phyloP scores from a whole-genome alignment of 2,329 filamentous ascomycete genomes.

The Pseudomassariella vexata region DNA sequence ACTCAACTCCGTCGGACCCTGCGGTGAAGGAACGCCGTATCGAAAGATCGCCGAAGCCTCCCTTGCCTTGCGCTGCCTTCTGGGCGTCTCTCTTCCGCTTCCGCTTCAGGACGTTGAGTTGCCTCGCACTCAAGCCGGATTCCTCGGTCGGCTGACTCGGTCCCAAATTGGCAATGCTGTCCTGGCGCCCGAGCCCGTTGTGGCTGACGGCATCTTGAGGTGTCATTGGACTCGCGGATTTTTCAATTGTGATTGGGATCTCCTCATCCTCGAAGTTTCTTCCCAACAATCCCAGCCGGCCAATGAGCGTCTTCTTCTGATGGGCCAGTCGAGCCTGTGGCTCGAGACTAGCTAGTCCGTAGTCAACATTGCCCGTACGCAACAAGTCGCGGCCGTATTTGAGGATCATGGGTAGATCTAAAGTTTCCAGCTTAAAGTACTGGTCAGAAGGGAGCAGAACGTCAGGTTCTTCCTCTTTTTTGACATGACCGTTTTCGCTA shows the following conservation, averaged over 20 bases:
- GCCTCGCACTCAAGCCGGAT: constrained; percentile 76
- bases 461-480: constrained; percentile 57
- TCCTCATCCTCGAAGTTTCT: constrained; percentile 82
- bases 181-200: constrained; percentile 29
- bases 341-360: constrained; percentile 73
- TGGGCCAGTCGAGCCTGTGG: constrained; percentile 75
- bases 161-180: constrained; percentile 26
- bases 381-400: constrained; percentile 79
- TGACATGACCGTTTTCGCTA: constrained; percentile 39
- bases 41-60: constrained; percentile 82
- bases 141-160: constrained; percentile 51
- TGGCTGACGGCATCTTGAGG: constrained; percentile 32
- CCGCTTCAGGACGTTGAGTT: constrained; percentile 89
- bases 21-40: constrained; percentile 56
- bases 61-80: constrained; percentile 78
- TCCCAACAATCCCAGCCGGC: constrained; percentile 77
- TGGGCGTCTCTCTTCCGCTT: constrained; percentile 89
- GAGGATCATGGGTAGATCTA: constrained; percentile 76
- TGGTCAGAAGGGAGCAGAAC: constrained; percentile 46
- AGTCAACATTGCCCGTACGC: constrained; percentile 81
- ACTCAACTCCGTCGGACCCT: constrained; percentile 56
- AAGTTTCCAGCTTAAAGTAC: constrained; percentile 63
- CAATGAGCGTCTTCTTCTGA: constrained; percentile 81
- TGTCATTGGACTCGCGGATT: constrained; percentile 38
- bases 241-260: constrained; percentile 59